These are phyloP conservation scores for Curvularia sp. DNA, from an alignment of 2,329 filamentous ascomycete genomes.

Conservation along the genomic window DNA sequence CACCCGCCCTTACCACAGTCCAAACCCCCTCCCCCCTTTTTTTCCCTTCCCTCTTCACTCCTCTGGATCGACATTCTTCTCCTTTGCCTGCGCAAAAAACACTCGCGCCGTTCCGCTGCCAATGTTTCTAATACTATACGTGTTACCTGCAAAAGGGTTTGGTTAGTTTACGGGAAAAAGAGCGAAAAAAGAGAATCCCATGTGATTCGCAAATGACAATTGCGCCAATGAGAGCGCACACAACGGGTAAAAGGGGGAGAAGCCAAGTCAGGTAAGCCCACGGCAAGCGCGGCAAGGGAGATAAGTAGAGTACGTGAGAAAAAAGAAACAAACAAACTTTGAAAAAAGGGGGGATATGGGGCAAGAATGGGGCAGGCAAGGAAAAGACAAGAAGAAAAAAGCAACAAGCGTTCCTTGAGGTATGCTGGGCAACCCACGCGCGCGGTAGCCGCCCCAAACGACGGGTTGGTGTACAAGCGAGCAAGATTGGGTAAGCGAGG, in stretches of 20 bases:
- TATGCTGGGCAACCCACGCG: background rate
- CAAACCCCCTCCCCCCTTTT: too few relatives aligned
- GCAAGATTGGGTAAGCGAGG: background rate
- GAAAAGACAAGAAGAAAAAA: background rate
- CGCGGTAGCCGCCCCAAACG: constrained; percentile 26
- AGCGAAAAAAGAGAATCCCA: constrained; percentile 9
- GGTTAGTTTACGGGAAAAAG: background rate
- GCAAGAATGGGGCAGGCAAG: background rate
- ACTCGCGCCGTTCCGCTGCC: constrained; percentile 74
- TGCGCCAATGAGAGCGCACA: constrained; percentile 1
- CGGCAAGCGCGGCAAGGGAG: constrained; percentile 2
- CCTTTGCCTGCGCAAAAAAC: constrained; percentile 92
- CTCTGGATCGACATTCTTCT: constrained; percentile 42
- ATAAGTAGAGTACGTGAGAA: background rate
- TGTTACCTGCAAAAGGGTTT: constrained; percentile 70
- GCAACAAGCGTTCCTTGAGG: background rate
- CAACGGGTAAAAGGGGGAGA: background rate
- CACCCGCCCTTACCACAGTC: background rate
- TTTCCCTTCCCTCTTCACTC: too few relatives aligned
- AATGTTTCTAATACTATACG: constrained; percentile 89
- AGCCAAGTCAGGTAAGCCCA: background rate
- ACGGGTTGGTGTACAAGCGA: constrained; percentile 15
- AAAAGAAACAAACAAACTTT: background rate
- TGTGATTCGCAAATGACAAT: constrained; percentile 13
- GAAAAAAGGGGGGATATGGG: background rate